Evolutionary conservation across 208 protist species (phyloP).

Genomic region (Trypanosoma rangeli): DNA sequence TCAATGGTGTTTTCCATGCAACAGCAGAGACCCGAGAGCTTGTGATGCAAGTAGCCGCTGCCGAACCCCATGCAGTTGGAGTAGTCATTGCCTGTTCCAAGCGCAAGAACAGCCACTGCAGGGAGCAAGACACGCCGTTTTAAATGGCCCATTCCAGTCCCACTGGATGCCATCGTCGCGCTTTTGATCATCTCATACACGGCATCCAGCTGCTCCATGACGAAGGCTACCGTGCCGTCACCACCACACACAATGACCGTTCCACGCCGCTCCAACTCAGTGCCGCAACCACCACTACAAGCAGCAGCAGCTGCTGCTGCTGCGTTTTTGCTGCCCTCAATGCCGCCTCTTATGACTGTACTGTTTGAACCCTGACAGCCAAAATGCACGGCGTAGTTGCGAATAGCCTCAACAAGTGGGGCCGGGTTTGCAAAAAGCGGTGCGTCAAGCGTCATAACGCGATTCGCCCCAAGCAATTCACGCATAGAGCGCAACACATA

Average conservation of each 20-base stretch:
- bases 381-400: slow-evolving; percentile 54
- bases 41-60: slow-evolving; percentile 36
- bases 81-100: slow-evolving; percentile 88
- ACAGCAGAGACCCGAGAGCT: slow-evolving; percentile 23
- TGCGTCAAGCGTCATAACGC: slow-evolving; percentile 47
- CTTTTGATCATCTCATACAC: slow-evolving; percentile 49
- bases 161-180: not conserved
- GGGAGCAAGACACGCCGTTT: slow-evolving; percentile 33
- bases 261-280: slow-evolving; percentile 38
- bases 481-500: slow-evolving; percentile 41
- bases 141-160: not conserved
- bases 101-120: slow-evolving; percentile 66
- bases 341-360: not conserved
- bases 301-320: not conserved
- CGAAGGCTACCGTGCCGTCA: slow-evolving; percentile 82
- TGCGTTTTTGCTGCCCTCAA: not conserved
- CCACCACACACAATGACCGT: slow-evolving; percentile 81
- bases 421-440: slow-evolving; percentile 54
- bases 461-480: slow-evolving; percentile 44
- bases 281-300: not conserved
- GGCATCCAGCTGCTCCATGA: slow-evolving; percentile 71
- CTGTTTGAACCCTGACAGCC: slow-evolving; percentile 19
- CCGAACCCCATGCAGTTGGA: slow-evolving; percentile 82
- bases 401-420: slow-evolving; percentile 49
- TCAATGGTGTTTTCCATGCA: slow-evolving; percentile 35